Evolutionary conservation across 768 basidiomycete species (phyloP), one percentile per base, ranked within the genome.

Genomic region (Hygrocybe punicea): DNA sequence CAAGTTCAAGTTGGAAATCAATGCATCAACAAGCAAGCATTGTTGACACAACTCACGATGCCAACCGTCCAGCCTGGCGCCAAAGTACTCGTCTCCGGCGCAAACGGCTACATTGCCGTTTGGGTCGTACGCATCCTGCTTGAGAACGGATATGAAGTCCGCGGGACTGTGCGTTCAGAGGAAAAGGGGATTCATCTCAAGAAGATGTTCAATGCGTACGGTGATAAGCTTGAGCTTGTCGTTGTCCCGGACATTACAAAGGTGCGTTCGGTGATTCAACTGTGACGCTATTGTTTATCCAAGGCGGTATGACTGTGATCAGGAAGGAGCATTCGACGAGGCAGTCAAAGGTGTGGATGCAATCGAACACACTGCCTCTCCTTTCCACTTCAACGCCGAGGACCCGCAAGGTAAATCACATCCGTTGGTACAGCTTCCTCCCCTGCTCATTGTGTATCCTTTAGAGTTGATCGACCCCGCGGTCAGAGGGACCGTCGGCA

Each of bases 281-380:
- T 23, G 13, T 24, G 36, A 23, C 21, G 50, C 47, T 2, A n/a
- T 36, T 39, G 9, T 21, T 34, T 34, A 21, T 4, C 50, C 5
- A 17, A 44, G 2, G n/a, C 24, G 8, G n/a, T 21, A n/a, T 57
- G 16, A 21, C 36, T n/a, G 10, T 47, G 16, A 7, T 21, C n/a
- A 85, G 84, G 79, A 78, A 2, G 82, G 81, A 6, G 87, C 85
- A 1, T 94, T 91, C 59, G 89, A 93, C 66, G 84, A 89, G 51
- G 89, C 84, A 0, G 86, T 92, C 57, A 81, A 84, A 67, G 89
- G 80, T 1, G 83, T 92, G 7, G 84, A 89, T 57, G 91, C 80
- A 0, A 81, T 93, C 51, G 78, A 74, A 36, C 89, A 90, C 63
- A 83, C 78, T 3, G 87, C 87, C 0, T 88, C 87, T 1, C 87